Evolutionary conservation across 2,329 filamentous ascomycete genomes (phyloP).

Genomic region (Albophoma yamanashiensis): DNA sequence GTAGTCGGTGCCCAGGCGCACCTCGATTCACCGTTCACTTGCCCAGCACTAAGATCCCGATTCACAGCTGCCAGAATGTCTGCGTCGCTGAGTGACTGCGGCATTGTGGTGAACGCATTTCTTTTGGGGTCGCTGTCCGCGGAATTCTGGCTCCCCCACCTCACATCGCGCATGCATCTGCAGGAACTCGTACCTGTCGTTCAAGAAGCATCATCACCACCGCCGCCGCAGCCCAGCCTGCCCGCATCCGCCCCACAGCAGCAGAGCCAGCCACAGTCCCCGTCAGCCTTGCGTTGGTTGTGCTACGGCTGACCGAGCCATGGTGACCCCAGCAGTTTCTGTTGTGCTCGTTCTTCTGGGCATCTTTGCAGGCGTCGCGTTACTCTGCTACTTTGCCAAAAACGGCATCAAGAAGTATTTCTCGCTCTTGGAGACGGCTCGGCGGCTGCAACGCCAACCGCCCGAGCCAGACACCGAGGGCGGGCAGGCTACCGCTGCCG

Average conservation of each 20-base stretch:
- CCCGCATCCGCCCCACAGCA: not conserved
- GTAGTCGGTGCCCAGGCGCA: not conserved
- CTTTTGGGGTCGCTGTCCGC: not conserved
- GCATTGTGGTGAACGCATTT: not conserved
- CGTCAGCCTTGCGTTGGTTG: not conserved
- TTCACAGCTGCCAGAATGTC: not conserved
- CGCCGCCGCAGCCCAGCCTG: not conserved
- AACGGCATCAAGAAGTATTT: constrained; percentile 17
- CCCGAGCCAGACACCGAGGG: not conserved
- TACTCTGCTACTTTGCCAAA: constrained; percentile 19
- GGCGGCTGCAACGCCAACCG: not conserved
- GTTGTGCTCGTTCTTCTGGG: constrained; percentile 22
- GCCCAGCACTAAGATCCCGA: not conserved
- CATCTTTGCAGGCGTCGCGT: constrained; percentile 16
- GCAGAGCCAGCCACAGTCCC: not conserved
- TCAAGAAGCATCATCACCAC: not conserved
- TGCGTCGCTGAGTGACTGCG: not conserved
- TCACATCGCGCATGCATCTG: not conserved
- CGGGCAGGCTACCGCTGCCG: not conserved
- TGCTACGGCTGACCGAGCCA: not conserved
- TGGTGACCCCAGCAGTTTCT: constrained; percentile 6
- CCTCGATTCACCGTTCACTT: not conserved
- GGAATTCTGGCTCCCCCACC: not conserved
- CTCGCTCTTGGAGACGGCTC: constrained; percentile 10
- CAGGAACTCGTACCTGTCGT: not conserved